These are phyloP conservation scores for Mucor ambiguus DNA, from an alignment of 371 early-diverging fungal genomes.

Conservation along the genomic window DNA sequence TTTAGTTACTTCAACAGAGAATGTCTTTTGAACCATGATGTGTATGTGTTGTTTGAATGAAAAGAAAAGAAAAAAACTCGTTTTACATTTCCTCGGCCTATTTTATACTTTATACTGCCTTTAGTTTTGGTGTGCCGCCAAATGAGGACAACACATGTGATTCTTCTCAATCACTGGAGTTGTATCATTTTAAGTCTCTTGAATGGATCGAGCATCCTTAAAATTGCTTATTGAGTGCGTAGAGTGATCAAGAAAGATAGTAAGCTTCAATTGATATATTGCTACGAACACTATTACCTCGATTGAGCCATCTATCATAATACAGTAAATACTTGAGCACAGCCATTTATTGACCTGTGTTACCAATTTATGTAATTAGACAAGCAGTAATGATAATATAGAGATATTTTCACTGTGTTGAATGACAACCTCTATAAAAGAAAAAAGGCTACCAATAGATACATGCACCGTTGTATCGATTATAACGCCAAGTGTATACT, in stretches of 20 bases:
- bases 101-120: not conserved
- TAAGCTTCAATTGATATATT: not conserved
- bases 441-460: not conserved
- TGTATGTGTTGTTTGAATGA: not conserved
- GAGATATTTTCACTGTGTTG: not conserved
- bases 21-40: conserved; percentile 14
- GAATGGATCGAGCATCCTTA: not conserved
- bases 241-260: not conserved
- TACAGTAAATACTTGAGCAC: not conserved
- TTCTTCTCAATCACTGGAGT: not conserved
- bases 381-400: not conserved
- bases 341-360: not conserved
- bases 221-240: not conserved
- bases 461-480: not conserved
- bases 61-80: not conserved
- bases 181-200: not conserved
- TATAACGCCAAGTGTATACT: not conserved
- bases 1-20: conserved; percentile 41
- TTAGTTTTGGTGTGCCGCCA: not conserved
- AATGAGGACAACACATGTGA: not conserved
- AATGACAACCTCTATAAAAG: not conserved
- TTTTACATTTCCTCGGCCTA: not conserved
- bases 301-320: not conserved
- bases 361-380: not conserved
- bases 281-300: not conserved